Conservation (phyloP, 306 rosid genomes). For the Herpetospermum pedunculosum region DNA sequence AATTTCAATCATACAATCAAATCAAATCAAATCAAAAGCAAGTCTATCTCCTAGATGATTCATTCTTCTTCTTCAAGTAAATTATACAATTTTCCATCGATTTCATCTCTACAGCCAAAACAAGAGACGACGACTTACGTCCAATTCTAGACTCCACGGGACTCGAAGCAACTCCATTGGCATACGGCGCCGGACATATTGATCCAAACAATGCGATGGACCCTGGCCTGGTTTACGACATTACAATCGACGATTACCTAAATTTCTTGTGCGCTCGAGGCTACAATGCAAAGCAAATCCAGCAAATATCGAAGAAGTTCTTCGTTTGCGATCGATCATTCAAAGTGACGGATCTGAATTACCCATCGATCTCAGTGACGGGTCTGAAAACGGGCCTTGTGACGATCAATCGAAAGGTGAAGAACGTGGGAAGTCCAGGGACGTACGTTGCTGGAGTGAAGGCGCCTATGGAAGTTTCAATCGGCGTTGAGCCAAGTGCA, state of each 20-base stretch:
- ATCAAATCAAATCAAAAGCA: neutral
- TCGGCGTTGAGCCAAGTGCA: conserved; percentile 21
- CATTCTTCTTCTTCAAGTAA: no score
- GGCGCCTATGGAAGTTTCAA: conserved; percentile 19
- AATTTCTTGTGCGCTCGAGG: neutral
- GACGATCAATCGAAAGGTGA: conserved; percentile 30
- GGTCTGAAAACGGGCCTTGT: neutral
- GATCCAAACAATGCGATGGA: neutral
- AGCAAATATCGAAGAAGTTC: conserved; percentile 12
- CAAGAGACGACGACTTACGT: conserved; percentile 1
- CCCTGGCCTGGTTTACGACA: neutral
- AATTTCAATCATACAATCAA: neutral
- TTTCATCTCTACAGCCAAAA: conserved; percentile 21
- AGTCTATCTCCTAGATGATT: neutral
- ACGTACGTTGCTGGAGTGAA: conserved; percentile 17
- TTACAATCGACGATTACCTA: neutral
- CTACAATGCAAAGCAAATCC: neutral
- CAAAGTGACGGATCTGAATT: conserved; percentile 33
- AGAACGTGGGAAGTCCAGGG: conserved; percentile 40
- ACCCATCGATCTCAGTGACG: conserved; percentile 39
- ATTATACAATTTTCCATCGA: neutral
- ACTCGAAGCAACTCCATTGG: neutral
- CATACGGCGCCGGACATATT: neutral
- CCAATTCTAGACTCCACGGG: conserved; percentile 8
- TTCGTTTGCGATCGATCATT: conserved; percentile 22